Base-by-base conservation (phyloP, 2,329 filamentous ascomycete species). In the Diaporthe vaccinii region DNA sequence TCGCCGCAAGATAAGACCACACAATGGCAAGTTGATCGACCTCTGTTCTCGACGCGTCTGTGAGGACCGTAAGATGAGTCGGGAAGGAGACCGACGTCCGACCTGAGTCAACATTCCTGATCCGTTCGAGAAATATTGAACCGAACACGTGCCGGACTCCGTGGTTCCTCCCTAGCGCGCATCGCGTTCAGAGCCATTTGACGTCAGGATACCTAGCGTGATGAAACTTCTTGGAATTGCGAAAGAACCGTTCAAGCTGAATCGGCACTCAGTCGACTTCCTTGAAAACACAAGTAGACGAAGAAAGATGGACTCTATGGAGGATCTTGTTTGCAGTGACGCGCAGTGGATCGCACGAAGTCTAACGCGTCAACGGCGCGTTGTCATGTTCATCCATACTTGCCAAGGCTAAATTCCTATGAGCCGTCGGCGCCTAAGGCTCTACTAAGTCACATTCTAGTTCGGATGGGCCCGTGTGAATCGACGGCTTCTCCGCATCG, bases 101-200 rank as follows among this genome's bases (percentile, higher is more conserved):
- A 67, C 41, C 61, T 34, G 61, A 67, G 61, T 49, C 61, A 67
- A 34, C 41, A 67, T 67, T 67, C 61, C 61, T 49, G 20, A 2
- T 10, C 41, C 41, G 25, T 34, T 36, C 49, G 6, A 20, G 49
- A 31, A 34, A 49, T 9, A n/a, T 34, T 34, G 41, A 65, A 31
- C 61, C 36, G 36, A 39, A 39, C 36, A 39, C 36, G 36, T 39
- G 36, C 36, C 61, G 41, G 61, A 65, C 25, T n/a, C 25, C 15
- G 17, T 34, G 15, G 4, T n/a, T 49, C 28, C 1, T 49, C 17
- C 41, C 17, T 67, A 67, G 61, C 41, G 61, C 61, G n/a, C 25
- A 34, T 67, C 61, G 41, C 34, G 20, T n/a, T 31, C 41, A 22
- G 8, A 22, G 15, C n/a, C 25, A 34, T 9, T 65, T n/a, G 25